Evolutionary conservation across 2,329 filamentous ascomycete genomes (phyloP), one percentile per base, ranked within the genome.

Genomic region (Neopestalotiopsis rosae): DNA sequence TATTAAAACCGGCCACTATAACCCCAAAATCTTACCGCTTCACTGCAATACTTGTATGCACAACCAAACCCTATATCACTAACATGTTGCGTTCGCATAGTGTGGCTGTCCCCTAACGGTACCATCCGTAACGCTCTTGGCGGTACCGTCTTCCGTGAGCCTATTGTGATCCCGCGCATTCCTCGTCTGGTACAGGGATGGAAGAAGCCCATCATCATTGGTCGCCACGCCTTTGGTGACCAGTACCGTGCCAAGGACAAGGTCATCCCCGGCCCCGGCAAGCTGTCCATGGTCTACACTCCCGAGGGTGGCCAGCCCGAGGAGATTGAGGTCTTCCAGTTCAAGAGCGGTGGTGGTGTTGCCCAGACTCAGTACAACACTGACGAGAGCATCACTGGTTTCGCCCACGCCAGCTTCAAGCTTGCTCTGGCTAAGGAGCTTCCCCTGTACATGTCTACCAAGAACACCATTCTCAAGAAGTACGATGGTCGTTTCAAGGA

Each of bases 401-500:
- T 99, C 78, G 96, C 96, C 68, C 96, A 98, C 80, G 93, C 96
- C 72, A 95, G 91, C 75, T 98, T 99, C 90, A 97, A 98, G 90
- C 90, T 98, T 74, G 95, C 96, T 42, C 85, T 98, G 61, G 87
- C 90, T 82, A 96, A 97, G 89, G 87, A 87, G 72, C 86, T 97
- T 74, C 96, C 96, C n/a, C 87, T 99, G 78, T 99, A 98, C 88
- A 97, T 98, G 95, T 97, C 94, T 89, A 99, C 96, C 84, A 99
- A 99, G 92, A 98, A 98, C 89, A 99, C 96, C 76, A 99, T 99
- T 77, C 87, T 99, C 75, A 99, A 99, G 89, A 95, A 95, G 83
- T 99, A 99, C 85, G 96, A 99, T 80, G 96, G 96, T 66, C 90
- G 93, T 77, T 99, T 99, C 90, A 98, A 98, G 91, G 96, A 99